Conservation (phyloP, 257 asterid species). For the Scutellaria galericulata region DNA sequence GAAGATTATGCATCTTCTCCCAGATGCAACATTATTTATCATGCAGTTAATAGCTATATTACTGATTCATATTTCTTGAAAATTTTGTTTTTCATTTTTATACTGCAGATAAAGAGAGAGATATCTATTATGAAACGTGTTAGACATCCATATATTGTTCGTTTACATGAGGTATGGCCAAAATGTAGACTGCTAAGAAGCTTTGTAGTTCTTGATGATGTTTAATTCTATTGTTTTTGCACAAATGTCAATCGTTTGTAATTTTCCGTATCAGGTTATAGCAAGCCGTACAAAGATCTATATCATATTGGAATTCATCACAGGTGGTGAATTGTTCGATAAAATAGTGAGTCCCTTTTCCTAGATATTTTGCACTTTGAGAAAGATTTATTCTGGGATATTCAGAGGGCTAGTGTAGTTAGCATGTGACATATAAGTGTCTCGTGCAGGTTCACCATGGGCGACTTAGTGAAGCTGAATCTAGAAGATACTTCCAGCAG, state of each 20-base stretch:
- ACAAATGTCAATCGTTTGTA: constrained; percentile 27
- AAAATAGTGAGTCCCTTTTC: constrained; percentile 75
- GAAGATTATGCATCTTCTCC: not conserved
- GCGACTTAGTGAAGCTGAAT: constrained; percentile 93
- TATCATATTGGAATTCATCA: constrained; percentile 93
- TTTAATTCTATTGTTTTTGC: constrained; percentile 22
- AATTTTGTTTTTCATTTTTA: constrained; percentile 33
- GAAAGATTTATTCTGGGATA: constrained; percentile 24
- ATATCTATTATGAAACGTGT: constrained; percentile 97
- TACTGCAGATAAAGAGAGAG: constrained; percentile 92
- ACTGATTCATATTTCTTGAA: constrained; percentile 13
- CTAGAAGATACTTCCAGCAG: constrained; percentile 96
- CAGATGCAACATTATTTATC: not conserved
- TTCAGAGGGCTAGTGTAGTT: constrained; percentile 5
- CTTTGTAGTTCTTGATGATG: constrained; percentile 22
- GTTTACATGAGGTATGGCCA: constrained; percentile 82
- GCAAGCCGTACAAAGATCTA: constrained; percentile 97
- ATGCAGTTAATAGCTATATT: constrained; percentile 16
- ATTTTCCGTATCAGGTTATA: constrained; percentile 64
- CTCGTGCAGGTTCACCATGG: constrained; percentile 85
- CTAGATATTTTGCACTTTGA: constrained; percentile 13
- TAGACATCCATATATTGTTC: constrained; percentile 87
- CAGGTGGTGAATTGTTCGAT: constrained; percentile 98
- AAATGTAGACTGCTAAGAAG: constrained; percentile 34
- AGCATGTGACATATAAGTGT: constrained; percentile 11